Base-by-base conservation (phyloP, 805 yeast species). In the Candida endomychidarum region DNA sequence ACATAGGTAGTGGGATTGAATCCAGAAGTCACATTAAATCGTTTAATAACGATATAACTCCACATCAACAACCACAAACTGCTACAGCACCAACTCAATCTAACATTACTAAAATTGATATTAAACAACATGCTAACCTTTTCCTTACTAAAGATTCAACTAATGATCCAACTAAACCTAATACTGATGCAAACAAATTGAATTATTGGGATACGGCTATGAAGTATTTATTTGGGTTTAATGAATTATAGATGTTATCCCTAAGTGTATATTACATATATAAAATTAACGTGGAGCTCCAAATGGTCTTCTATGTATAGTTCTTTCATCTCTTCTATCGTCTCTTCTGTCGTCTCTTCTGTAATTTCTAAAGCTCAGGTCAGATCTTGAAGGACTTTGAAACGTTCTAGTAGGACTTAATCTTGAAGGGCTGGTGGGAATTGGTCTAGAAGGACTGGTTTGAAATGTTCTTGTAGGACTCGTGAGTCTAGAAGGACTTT, bases 1-100 rank as follows among this genome's bases (percentile, higher is more conserved):
- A 77, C 47, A 63, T 77, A 19, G 81, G 81, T 1, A 72, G 67
- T 30, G 55, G 57, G 2, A 28, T 49, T 11, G 51, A 51, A 20
- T 41, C 41, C 10, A 40, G 25, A 23, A 28, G 22, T 15, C 19
- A 20, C 9, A 22, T 32, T 3, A 34, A 34, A 10, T 5, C 31
- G 12, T 23, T n/a, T 32, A 40, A 34, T 42, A 29, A 16, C 11
- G 41, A 38, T 10, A 23, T 16, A 11, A 24, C 39, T 19, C 16
- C 42, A 10, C 33, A n/a, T n/a, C n/a, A n/a, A n/a, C n/a, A 37
- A 23, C 41, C 33, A 9, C 15, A 28, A n/a, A 28, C 7, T 10
- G 23, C 22, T 7, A 19, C 44, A 5, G 8, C 25, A 17, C 35
- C 35, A 16, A 17, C 41, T 12, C 41, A 38, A 19, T 38, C 41